A percentile compares a stretch with the other conserved stretches of the same genome.
Evolutionary conservation across 2,329 filamentous ascomycete genomes (phyloP).

Genomic region (Trematosphaeria pertusa): DNA sequence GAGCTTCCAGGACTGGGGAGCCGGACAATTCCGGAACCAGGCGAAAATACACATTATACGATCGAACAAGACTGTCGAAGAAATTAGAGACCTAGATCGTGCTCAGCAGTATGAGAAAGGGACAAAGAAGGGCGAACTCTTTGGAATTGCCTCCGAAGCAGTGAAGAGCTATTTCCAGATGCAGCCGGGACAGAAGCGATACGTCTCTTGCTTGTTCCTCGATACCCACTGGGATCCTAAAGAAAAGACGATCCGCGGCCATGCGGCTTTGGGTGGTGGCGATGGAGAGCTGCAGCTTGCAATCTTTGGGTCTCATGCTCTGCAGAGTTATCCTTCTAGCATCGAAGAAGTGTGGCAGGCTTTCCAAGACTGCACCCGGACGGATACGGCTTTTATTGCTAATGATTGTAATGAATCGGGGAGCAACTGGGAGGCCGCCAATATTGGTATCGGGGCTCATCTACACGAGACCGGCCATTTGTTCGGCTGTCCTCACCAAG

Average conservation of each 20-base stretch:
- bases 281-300: constrained; percentile 79
- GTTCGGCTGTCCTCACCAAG: constrained; percentile 88
- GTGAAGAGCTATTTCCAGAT: constrained; percentile 79
- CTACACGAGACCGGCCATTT: constrained; percentile 90
- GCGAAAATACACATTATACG: constrained; percentile 88
- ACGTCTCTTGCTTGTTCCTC: constrained; percentile 85
- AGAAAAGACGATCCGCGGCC: constrained; percentile 74
- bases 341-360: constrained; percentile 90
- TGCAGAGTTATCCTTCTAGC: constrained; percentile 88
- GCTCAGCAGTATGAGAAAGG: constrained; percentile 79
- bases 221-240: constrained; percentile 87
- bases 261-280: constrained; percentile 82
- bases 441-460: constrained; percentile 91
- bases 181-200: constrained; percentile 78
- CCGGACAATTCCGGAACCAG: constrained; percentile 82
- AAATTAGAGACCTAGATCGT: constrained; percentile 78
- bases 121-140: constrained; percentile 75
- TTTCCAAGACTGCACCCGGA: constrained; percentile 89
- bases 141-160: constrained; percentile 77
- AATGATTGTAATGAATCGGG: constrained; percentile 89
- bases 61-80: constrained; percentile 80
- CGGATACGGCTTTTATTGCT: constrained; percentile 78
- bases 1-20: constrained; percentile 74
- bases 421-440: constrained; percentile 94
- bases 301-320: constrained; percentile 89